Evolutionary conservation across 305 asterid species (phyloP).

Genomic region (Stenogyne calaminthoides): DNA sequence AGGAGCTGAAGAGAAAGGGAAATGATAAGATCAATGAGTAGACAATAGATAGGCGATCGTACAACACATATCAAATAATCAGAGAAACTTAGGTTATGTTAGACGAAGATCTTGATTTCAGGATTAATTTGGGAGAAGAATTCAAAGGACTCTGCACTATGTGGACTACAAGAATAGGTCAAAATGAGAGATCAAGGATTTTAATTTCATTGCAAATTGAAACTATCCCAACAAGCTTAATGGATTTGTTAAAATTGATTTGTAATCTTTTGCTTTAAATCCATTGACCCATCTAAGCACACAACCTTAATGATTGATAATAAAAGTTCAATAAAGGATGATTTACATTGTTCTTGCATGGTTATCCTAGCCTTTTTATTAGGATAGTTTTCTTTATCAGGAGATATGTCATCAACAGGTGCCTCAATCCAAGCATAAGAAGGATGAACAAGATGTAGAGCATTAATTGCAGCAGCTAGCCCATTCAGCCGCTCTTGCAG

Average conservation of each 20-base stretch:
- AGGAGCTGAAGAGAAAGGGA: constrained; percentile 50
- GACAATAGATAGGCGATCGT: constrained; percentile 25
- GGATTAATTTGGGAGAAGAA: not conserved
- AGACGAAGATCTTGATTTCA: not conserved
- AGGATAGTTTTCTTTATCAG: constrained; percentile 60
- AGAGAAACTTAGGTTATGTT: constrained; percentile 15
- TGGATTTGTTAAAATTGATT: constrained; percentile 6
- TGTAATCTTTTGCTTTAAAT: constrained; percentile 1
- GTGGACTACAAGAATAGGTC: constrained; percentile 22
- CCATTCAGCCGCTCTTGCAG: constrained; percentile 93
- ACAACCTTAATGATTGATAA: constrained; percentile 15
- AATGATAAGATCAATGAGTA: constrained; percentile 5
- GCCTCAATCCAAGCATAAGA: constrained; percentile 90
- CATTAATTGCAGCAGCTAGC: constrained; percentile 87
- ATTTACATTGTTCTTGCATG: constrained; percentile 61
- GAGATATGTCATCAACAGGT: constrained; percentile 51
- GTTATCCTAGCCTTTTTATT: constrained; percentile 81
- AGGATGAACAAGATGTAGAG: constrained; percentile 93
- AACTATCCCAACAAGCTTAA: constrained; percentile 10
- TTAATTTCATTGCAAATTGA: constrained; percentile 14
- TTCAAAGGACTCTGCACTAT: constrained; percentile 1
- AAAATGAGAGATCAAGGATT: not conserved
- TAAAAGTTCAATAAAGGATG: constrained; percentile 27
- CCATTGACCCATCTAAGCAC: constrained; percentile 12
- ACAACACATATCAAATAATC: constrained; percentile 21